These are phyloP conservation scores for Suhomyces guaymorum DNA, from an alignment of 1,139 yeast species.

Conservation along the genomic window DNA sequence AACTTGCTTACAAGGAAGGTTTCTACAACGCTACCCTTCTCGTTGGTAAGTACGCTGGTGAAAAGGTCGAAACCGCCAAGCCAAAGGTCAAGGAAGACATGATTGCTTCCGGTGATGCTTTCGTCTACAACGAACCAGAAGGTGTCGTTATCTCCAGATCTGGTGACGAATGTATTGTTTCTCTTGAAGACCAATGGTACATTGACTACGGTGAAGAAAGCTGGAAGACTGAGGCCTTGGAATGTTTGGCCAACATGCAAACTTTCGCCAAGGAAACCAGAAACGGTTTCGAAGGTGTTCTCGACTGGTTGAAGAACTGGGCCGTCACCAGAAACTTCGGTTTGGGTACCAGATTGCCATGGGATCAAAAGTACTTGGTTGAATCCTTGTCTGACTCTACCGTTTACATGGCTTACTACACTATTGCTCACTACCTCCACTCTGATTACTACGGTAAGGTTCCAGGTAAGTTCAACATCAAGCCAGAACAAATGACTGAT, in stretches of 20 bases:
- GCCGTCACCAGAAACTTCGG: constrained; percentile 97
- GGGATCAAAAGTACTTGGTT: constrained; percentile 93
- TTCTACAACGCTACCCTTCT: constrained; percentile 86
- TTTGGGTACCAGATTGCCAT: constrained; percentile 91
- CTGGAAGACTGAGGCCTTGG: constrained; percentile 87
- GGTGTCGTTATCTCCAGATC: constrained; percentile 86
- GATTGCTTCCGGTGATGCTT: constrained; percentile 75
- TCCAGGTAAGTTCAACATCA: constrained; percentile 70
- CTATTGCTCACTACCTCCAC: constrained; percentile 85
- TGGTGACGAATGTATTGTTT: constrained; percentile 95
- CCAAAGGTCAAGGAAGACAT: constrained; percentile 82
- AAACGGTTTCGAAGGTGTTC: constrained; percentile 90
- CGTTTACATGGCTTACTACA: constrained; percentile 92
- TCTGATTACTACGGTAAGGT: constrained; percentile 80
- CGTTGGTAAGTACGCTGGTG: constrained; percentile 82
- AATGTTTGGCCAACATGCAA: constrained; percentile 75
- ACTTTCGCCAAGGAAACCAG: constrained; percentile 82
- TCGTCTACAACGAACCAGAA: constrained; percentile 94
- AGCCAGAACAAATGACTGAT: constrained; percentile 85
- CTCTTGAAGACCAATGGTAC: constrained; percentile 98
- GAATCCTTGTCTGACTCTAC: constrained; percentile 97
- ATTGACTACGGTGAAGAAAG: constrained; percentile 94
- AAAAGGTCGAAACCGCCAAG: constrained; percentile 88
- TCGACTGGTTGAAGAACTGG: constrained; percentile 98
- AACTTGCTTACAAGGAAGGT: constrained; percentile 94